These are phyloP conservation scores for Nannochloropsis oceanica DNA, from an alignment of 108 stramenopile genomes.

Conservation along the genomic window DNA sequence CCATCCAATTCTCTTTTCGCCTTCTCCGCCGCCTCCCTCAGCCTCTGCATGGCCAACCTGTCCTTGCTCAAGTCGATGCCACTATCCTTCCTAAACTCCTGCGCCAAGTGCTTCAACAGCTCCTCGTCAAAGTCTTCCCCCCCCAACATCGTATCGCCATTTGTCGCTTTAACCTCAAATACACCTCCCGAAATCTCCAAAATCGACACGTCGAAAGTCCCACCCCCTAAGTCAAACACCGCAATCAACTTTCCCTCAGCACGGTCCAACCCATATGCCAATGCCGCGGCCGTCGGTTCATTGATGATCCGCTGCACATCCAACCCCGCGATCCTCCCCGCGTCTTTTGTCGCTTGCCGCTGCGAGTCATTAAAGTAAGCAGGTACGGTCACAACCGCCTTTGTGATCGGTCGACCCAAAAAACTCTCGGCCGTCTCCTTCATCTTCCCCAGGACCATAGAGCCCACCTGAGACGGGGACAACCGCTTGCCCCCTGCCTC, in stretches of 20 bases:
- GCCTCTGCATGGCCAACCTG: slow-evolving; percentile 89
- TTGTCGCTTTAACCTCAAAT: slow-evolving; percentile 99
- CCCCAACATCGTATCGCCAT: slow-evolving; percentile 98
- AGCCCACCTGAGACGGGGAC: slow-evolving; percentile 80
- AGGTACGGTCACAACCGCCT: slow-evolving; percentile 98
- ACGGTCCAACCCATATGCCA: slow-evolving; percentile 99
- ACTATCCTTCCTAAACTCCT: slow-evolving; percentile 84
- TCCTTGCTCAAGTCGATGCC: slow-evolving; percentile 83
- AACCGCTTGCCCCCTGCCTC: slow-evolving; percentile 77
- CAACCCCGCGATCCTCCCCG: slow-evolving; percentile 92
- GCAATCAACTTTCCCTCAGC: slow-evolving; percentile 91
- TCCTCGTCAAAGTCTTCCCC: slow-evolving; percentile 99
- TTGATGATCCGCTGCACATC: slow-evolving; percentile 99
- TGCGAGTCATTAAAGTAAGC: slow-evolving; percentile 97
- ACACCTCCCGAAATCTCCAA: slow-evolving; percentile 97
- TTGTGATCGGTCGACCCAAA: slow-evolving; percentile 78
- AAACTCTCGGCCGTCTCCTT: slow-evolving; percentile 98
- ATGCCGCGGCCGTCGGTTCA: slow-evolving; percentile 98
- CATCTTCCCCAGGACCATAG: slow-evolving; percentile 98
- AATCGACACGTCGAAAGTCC: slow-evolving; percentile 95
- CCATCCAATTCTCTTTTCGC: slow-evolving; percentile 99
- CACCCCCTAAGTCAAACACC: slow-evolving; percentile 98
- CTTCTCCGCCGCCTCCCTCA: slow-evolving; percentile 94
- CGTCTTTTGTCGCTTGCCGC: slow-evolving; percentile 93
- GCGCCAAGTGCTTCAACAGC: slow-evolving; percentile 69